Evolutionary conservation across 2,329 filamentous ascomycete genomes (phyloP), one percentile per base, ranked within the genome.

Genomic region (Apiospora phragmitis): DNA sequence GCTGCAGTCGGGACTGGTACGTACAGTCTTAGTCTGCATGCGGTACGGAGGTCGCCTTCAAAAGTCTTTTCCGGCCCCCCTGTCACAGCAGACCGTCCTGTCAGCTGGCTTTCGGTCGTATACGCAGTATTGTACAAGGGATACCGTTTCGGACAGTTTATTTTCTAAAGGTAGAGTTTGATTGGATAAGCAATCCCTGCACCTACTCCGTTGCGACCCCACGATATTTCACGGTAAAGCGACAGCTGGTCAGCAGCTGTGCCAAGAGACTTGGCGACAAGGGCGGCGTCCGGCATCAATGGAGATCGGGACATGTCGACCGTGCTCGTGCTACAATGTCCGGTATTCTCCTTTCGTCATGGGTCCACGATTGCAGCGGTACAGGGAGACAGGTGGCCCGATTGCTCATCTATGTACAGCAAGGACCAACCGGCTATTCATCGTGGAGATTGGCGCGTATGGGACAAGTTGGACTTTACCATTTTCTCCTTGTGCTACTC

Each of bases 271-370:
- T n/a, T n/a, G n/a, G n/a, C n/a, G n/a, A n/a, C n/a, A n/a, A n/a
- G n/a, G n/a, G n/a, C n/a, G n/a, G n/a, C n/a, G 35, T 35, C 51
- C 51, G 51, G 18, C 18, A 59, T 59, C 51, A 9, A 62, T 38
- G 55, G 32, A 62, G 55, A 62, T 62, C 32, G 32, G 55, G 32
- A 24, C 55, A 38, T n/a, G 47, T 59, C 51, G 51, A 35, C 51
- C 51, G 51, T 59, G 55, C 55, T 62, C 55, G 55, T 38, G 55
- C n/a, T 59, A 18, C 55, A 62, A 62, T 62, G 55, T 62, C 55
- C 55, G 55, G 55, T 35, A 62, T 32, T 38, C 55, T 62, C 55
- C 32, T 62, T 38, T 62, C 55, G 55, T 62, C 55, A 62, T 62
- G 55, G 55, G 55, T 38, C 55, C 55, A 62, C 32, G 18, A 32